Percentiles rank a stretch among this genome's conserved stretches.
Evolutionary conservation across 331 rosid genomes (phyloP).

Genomic region (Spiraea crenata): DNA sequence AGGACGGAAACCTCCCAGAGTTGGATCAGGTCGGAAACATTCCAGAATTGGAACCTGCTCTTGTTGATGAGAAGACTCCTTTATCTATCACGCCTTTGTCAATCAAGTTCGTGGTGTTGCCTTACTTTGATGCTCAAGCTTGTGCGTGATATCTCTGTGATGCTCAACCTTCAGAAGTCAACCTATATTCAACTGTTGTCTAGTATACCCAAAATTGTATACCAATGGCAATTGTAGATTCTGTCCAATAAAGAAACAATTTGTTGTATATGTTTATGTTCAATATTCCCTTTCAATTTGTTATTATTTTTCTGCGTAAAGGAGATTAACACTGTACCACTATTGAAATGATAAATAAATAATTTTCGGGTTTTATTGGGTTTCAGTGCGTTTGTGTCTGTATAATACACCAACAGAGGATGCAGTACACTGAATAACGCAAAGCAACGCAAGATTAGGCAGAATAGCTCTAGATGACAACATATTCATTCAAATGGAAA

Average conservation of each 20-base stretch:
- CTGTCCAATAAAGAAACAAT: conserved; percentile 18
- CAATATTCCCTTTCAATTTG: too few species aligned
- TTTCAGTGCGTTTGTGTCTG: too few species aligned
- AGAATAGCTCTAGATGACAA: background rate
- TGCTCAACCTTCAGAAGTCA: background rate
- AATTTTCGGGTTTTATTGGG: background rate
- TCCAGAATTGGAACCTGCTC: conserved; percentile 58
- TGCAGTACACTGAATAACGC: too few species aligned
- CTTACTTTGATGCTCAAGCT: conserved; percentile 87
- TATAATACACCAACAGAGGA: too few species aligned
- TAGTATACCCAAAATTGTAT: conserved; percentile 10
- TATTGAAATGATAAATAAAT: background rate
- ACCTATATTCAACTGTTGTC: conserved; percentile 3
- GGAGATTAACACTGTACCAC: background rate
- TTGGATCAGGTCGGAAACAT: conserved; percentile 49
- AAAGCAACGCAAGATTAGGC: too few species aligned
- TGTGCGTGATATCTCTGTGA: conserved; percentile 40
- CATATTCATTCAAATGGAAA: background rate
- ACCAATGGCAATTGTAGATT: conserved; percentile 50
- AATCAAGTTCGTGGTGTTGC: conserved; percentile 70
- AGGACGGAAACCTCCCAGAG: conserved; percentile 57
- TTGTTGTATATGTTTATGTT: too few species aligned
- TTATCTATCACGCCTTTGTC: conserved; percentile 54
- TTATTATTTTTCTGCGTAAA: too few species aligned
- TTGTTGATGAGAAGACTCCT: conserved; percentile 40